phyloP scores from a whole-genome alignment of 441 rosid species.

The Eruca vesicaria region DNA sequence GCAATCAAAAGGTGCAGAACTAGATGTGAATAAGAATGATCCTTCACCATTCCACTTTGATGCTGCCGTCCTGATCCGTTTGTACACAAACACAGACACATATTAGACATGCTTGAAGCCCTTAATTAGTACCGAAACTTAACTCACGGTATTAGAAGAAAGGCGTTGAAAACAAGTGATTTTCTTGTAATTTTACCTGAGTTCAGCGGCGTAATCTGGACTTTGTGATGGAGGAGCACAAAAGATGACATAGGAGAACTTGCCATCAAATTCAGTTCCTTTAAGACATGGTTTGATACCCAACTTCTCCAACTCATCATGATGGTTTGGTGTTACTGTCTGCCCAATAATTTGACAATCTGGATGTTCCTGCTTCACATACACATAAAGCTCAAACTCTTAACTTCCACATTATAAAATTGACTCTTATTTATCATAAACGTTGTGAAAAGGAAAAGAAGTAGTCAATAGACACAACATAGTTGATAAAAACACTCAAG shows the following conservation, averaged over 20 bases:
- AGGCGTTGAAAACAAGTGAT: background rate
- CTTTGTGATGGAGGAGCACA: conserved; percentile 93
- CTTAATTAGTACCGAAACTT: background rate
- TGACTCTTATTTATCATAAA: background rate
- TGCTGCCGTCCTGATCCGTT: conserved; percentile 73
- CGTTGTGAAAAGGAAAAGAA: background rate
- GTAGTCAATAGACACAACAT: background rate
- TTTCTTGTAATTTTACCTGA: conserved; percentile 46
- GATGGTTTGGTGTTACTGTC: conserved; percentile 76
- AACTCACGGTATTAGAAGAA: background rate
- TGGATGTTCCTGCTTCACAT: conserved; percentile 64
- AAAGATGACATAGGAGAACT: conserved; percentile 71
- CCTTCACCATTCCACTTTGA: conserved; percentile 88
- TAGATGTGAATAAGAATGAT: conserved; percentile 83
- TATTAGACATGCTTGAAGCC: conserved; percentile 3
- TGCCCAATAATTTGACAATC: conserved; percentile 75
- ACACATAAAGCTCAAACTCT: conserved; percentile 27
- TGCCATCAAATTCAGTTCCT: conserved; percentile 41
- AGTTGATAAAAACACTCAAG: background rate
- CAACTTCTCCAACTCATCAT: conserved; percentile 64
- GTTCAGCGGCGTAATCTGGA: conserved; percentile 75
- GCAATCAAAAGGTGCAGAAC: conserved; percentile 83
- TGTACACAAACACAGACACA: conserved; percentile 10
- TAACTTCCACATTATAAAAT: conserved; percentile 5
- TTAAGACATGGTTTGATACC: conserved; percentile 73